Conservation (phyloP, 345 rosid species). For the Salix brachista region DNA sequence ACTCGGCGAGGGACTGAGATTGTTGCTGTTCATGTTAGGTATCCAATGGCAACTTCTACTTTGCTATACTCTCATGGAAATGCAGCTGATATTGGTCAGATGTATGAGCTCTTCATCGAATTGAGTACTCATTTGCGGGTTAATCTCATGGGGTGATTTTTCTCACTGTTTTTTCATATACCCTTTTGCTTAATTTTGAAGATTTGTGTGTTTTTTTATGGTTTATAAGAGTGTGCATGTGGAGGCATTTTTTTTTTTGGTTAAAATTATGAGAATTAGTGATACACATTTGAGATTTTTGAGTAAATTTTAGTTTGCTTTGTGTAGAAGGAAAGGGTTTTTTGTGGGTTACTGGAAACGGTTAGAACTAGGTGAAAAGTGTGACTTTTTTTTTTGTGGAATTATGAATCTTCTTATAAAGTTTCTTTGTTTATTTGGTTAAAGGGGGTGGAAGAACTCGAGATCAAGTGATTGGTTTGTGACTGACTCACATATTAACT, state of each 20-base stretch:
- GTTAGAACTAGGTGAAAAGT: background rate
- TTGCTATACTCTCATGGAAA: constrained; percentile 95
- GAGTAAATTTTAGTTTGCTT: background rate
- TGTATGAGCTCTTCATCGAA: constrained; percentile 97
- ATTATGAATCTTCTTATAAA: background rate
- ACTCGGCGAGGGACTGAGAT: constrained; percentile 82
- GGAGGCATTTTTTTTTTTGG: background rate
- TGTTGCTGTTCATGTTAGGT: constrained; percentile 71
- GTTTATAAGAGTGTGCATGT: background rate
- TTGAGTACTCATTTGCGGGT: constrained; percentile 83
- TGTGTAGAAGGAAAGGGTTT: background rate
- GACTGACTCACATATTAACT: background rate
- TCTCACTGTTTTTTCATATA: background rate
- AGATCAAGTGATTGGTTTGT: constrained; percentile 8
- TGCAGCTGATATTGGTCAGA: constrained; percentile 99
- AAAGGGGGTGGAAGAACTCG: background rate
- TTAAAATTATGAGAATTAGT: background rate
- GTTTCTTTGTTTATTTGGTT: background rate
- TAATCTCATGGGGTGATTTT: constrained; percentile 86
- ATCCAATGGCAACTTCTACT: constrained; percentile 88
- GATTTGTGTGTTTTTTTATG: background rate
- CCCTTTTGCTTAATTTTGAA: background rate
- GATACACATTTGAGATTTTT: background rate
- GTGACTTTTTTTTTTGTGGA: background rate
- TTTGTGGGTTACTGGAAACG: background rate